A percentile compares a stretch with the other conserved stretches of the same genome.
These are phyloP conservation scores for Paramecium sonneborni DNA, from an alignment of 73 alveolate species.

Conservation along the genomic window DNA sequence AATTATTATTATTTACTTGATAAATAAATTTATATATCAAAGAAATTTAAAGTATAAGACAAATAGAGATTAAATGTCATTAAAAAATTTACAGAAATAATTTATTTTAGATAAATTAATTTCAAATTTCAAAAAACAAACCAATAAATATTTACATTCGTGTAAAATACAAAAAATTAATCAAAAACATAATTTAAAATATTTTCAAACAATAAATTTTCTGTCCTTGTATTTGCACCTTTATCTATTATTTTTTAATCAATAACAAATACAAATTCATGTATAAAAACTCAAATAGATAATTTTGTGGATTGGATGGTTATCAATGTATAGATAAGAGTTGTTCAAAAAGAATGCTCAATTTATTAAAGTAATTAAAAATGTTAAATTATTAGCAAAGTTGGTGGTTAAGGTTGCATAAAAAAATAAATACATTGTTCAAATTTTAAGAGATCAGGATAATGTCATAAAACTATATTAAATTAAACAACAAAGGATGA, in stretches of 20 bases:
- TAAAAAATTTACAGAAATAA: too few species aligned
- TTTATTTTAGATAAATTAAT: too few species aligned
- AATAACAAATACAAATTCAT: not conserved
- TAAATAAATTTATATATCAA: too few species aligned
- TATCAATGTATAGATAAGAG: not conserved
- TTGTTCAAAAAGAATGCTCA: not conserved
- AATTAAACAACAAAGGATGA: not conserved
- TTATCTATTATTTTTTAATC: not conserved
- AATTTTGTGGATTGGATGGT: not conserved
- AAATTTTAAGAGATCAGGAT: not conserved
- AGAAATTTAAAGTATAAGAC: too few species aligned
- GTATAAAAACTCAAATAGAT: not conserved
- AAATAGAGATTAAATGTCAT: too few species aligned
- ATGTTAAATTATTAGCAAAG: not conserved
- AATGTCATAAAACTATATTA: not conserved
- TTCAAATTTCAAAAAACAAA: too few species aligned
- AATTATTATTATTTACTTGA: too few species aligned
- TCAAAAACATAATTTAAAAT: too few species aligned
- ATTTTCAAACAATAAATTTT: too few species aligned
- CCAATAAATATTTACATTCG: too few species aligned
- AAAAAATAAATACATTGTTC: not conserved
- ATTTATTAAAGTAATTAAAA: not conserved
- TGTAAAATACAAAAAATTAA: too few species aligned
- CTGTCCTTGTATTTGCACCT: not conserved
- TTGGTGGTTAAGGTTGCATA: not conserved